A percentile compares a stretch with the other conserved stretches of the same genome.
Conservation (phyloP, 2,329 filamentous ascomycete species). For the Pestalotiopsis sp. region DNA sequence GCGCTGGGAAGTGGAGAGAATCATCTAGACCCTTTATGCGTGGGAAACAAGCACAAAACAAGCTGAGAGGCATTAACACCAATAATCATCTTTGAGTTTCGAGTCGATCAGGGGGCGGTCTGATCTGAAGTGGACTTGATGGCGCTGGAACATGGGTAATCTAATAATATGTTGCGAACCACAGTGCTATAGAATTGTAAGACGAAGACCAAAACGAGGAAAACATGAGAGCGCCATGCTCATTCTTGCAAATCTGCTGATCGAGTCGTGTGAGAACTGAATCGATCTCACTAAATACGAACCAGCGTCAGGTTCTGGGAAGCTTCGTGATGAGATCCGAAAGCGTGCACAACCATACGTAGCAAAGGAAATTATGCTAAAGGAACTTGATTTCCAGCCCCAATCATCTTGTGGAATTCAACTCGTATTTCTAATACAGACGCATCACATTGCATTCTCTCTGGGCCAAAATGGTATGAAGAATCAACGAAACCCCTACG, state of each 20-base stretch:
- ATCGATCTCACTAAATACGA: background rate
- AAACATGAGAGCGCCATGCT: no score
- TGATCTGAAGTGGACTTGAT: background rate
- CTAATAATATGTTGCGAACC: background rate
- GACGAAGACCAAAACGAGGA: conserved; percentile 30
- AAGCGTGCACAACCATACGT: background rate
- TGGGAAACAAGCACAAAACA: background rate
- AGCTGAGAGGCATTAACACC: background rate
- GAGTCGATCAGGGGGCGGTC: background rate
- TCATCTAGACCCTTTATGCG: conserved; percentile 1
- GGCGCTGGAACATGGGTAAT: background rate
- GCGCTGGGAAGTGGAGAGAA: background rate
- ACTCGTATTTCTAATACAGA: background rate
- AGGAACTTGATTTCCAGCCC: conserved; percentile 1
- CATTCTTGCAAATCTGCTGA: no score
- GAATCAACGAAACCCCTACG: background rate
- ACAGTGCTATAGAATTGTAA: conserved; percentile 22
- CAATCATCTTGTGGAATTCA: background rate
- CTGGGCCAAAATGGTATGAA: background rate
- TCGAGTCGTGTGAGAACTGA: no score
- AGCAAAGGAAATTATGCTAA: no score
- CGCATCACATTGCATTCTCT: background rate
- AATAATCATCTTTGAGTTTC: conserved; percentile 4
- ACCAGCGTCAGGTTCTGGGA: background rate
- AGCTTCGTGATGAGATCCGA: background rate